phyloP scores from a whole-genome alignment of 306 rosid species.

The Trifolium fragiferum region DNA sequence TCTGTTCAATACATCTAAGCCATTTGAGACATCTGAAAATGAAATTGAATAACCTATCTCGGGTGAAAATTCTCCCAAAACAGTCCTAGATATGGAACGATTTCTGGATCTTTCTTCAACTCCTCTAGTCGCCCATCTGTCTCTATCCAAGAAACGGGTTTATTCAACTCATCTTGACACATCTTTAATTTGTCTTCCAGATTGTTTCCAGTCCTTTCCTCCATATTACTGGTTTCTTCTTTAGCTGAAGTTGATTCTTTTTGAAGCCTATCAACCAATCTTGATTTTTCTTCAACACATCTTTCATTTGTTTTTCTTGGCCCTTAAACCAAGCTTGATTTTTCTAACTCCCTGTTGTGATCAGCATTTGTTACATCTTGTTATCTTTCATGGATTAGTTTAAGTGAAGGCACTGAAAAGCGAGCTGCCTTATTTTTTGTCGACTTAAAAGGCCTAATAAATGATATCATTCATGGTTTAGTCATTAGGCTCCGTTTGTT shows the following conservation, averaged over 20 bases:
- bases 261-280: not conserved
- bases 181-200: not conserved
- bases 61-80: conserved; percentile 2
- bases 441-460: conserved; percentile 54
- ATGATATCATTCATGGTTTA: conserved; percentile 20
- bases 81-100: not conserved
- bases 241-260: not conserved
- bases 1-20: not conserved
- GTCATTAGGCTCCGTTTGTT: too few relatives aligned
- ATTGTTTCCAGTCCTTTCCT: not conserved
- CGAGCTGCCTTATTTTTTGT: not conserved
- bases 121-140: not conserved
- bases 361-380: not conserved
- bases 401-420: not conserved
- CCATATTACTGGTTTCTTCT: not conserved
- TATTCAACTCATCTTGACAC: conserved; percentile 1
- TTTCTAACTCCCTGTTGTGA: not conserved
- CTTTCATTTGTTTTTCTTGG: not conserved
- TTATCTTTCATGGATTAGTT: conserved; percentile 3
- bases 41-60: not conserved
- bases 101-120: not conserved
- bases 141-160: not conserved
- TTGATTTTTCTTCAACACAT: not conserved
- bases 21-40: not conserved
- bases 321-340: not conserved